Evolutionary conservation across 116 monocot genomes (phyloP).

Genomic region (Iris pallida): DNA sequence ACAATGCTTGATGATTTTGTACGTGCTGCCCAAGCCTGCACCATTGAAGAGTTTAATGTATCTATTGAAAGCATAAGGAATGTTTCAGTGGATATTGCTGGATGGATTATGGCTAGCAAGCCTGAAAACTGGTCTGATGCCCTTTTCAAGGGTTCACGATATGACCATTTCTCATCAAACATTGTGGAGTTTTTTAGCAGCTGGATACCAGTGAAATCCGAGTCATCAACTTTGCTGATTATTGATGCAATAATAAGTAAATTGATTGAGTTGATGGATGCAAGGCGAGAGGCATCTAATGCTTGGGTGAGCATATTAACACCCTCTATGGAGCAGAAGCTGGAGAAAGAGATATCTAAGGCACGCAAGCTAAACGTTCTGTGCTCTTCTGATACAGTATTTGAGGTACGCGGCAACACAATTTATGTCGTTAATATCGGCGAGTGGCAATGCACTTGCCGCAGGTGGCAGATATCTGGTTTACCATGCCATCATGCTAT

Average conservation of each 20-base stretch:
- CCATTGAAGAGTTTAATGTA: conserved; percentile 24
- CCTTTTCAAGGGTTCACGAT: conserved; percentile 21
- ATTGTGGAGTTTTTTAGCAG: conserved; percentile 28
- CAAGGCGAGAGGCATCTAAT: conserved; percentile 11
- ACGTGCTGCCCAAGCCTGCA: conserved; percentile 31
- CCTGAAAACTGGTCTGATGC: conserved; percentile 37
- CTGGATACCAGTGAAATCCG: conserved; percentile 29
- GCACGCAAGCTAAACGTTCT: conserved; percentile 21
- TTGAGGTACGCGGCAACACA: conserved; percentile 29
- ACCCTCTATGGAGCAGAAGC: conserved; percentile 28
- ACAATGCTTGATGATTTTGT: conserved; percentile 26
- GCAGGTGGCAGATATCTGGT: conserved; percentile 37
- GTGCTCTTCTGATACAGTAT: conserved; percentile 29
- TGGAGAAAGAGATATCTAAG: conserved; percentile 28
- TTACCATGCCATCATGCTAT: conserved; percentile 32
- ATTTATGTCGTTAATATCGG: conserved; percentile 26
- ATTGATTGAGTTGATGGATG: conserved; percentile 20
- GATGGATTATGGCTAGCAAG: conserved; percentile 28
- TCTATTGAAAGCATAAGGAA: conserved; percentile 22
- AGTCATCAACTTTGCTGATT: conserved; percentile 20
- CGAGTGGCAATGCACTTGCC: conserved; percentile 26
- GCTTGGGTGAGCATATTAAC: conserved; percentile 15
- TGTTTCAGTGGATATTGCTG: conserved; percentile 20
- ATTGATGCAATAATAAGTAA: conserved; percentile 18
- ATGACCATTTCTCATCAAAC: conserved; percentile 26